Evolutionary conservation across 805 yeast genomes (phyloP), one percentile per base, ranked within the genome.

Genomic region (Suhomyces faveliae): DNA sequence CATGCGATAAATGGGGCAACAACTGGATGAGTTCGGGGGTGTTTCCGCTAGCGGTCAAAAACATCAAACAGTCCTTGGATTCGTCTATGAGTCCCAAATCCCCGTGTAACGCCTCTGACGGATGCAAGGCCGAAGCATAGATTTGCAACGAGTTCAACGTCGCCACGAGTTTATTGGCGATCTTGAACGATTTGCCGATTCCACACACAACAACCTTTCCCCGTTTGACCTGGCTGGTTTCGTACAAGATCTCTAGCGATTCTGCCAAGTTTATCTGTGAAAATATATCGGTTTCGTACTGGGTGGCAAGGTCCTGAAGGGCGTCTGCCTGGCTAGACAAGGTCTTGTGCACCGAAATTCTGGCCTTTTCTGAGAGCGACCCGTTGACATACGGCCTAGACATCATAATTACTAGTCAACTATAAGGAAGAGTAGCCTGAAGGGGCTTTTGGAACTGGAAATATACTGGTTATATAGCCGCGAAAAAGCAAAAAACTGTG

Each of bases 91-190:
- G 66, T 2, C 97, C 97, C 56, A 89, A 74, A 63, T 89, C 97
- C 5, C 97, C 97, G 62, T 89, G 97, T 15, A 90, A 69, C 0
- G 96, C 96, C 51, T 89, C 97, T 3, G 87, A 70, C 0, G 97
- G 96, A 60, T 89, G 96, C 46, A 89, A 67, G 1, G 78, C 56
- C 0, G 81, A 78, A 0, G 96, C 74, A 44, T 80, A 83, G 44
- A 89, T 76, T 24, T 90, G 83, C 49, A 90, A 71, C 0, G 96
- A 88, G 60, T 85, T 87, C 64, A 89, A 70, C 4, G 96, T 89
- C 8, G 96, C 96, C 45, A 81, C 88, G 11, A 85, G 69, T 65
- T 89, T 89, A 48, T 78, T 72, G 11, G 89, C 95, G 27, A 89
- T 86, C 64, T 88, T 88, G 66, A 71, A 80, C 1, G 92, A 84